Evolutionary conservation across 306 rosid genomes (phyloP).

Genomic region (Pyrus bretschneideri): DNA sequence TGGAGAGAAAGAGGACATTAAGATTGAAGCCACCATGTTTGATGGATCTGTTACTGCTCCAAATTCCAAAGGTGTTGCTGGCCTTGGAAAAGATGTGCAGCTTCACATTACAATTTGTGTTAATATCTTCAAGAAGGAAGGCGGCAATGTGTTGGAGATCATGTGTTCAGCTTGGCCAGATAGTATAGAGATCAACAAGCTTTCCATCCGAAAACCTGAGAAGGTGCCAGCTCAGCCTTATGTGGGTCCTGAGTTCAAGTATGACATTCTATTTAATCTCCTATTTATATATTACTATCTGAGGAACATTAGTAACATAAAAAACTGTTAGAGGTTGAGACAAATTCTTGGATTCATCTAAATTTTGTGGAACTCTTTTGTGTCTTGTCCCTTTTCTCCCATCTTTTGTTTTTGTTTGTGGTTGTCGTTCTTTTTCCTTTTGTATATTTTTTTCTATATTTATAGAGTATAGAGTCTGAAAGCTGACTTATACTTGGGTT

Average conservation of each 20-base stretch:
- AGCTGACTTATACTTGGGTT: neutral
- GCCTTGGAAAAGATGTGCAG: constrained; percentile 37
- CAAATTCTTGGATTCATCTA: neutral
- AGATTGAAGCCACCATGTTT: constrained; percentile 75
- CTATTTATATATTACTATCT: neutral
- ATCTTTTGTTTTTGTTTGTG: neutral
- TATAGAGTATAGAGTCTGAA: neutral
- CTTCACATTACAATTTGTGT: constrained; percentile 65
- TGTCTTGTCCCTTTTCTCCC: neutral
- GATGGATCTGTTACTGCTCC: constrained; percentile 52
- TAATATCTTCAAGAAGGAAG: constrained; percentile 52
- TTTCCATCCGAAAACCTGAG: constrained; percentile 23
- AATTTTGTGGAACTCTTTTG: neutral
- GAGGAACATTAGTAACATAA: neutral
- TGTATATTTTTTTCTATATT: neutral
- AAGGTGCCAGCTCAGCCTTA: constrained; percentile 48
- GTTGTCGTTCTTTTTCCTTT: neutral
- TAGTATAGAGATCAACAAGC: constrained; percentile 45
- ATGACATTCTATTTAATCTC: constrained; percentile 17
- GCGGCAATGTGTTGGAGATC: constrained; percentile 46
- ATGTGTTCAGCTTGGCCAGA: constrained; percentile 89
- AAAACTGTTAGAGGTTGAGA: neutral
- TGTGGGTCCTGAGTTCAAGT: constrained; percentile 75
- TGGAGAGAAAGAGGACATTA: constrained; percentile 50
- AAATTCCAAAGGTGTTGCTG: constrained; percentile 21